A percentile compares a stretch with the other conserved stretches of the same genome.
Conservation (phyloP, 2,329 filamentous ascomycete species). For the Diaporthe amygdali region DNA sequence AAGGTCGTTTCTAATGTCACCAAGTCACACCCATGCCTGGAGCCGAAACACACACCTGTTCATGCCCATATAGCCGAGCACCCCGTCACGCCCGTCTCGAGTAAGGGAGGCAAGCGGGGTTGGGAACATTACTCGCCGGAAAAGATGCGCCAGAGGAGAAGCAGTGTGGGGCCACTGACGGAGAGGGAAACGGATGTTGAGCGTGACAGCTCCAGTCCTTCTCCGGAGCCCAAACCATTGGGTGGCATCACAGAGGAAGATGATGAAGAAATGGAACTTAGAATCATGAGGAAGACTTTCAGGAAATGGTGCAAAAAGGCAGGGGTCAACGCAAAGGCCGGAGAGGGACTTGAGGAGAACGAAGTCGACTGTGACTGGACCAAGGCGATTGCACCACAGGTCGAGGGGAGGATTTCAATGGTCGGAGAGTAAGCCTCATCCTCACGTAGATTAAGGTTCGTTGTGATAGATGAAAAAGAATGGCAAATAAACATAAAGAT, state of each 20-base stretch:
- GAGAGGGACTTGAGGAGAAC: conserved; percentile 61
- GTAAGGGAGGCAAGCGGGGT: conserved; percentile 26
- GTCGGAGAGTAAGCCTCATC: conserved; percentile 29
- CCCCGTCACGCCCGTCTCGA: not conserved
- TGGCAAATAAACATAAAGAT: no score
- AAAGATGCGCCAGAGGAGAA: conserved; percentile 40
- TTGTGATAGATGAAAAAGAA: no score
- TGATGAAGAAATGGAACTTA: conserved; percentile 56
- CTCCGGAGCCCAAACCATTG: conserved; percentile 28
- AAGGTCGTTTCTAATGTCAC: conserved; percentile 67
- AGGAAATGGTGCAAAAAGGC: conserved; percentile 75
- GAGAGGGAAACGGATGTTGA: conserved; percentile 36
- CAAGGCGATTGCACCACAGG: conserved; percentile 74
- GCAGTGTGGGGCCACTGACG: conserved; percentile 41
- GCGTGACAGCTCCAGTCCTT: conserved; percentile 33
- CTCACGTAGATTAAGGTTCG: not conserved
- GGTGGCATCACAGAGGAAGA: conserved; percentile 38
- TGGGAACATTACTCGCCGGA: conserved; percentile 45
- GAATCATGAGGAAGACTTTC: conserved; percentile 72
- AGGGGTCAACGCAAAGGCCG: conserved; percentile 60
- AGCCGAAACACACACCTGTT: conserved; percentile 5
- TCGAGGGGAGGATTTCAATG: conserved; percentile 77
- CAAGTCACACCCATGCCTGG: conserved; percentile 32
- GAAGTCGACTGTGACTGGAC: conserved; percentile 77
- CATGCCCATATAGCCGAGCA: conserved; percentile 1